Base-by-base conservation (phyloP, 2,329 filamentous ascomycete genomes). In the Ophiostoma angusticollis region DNA sequence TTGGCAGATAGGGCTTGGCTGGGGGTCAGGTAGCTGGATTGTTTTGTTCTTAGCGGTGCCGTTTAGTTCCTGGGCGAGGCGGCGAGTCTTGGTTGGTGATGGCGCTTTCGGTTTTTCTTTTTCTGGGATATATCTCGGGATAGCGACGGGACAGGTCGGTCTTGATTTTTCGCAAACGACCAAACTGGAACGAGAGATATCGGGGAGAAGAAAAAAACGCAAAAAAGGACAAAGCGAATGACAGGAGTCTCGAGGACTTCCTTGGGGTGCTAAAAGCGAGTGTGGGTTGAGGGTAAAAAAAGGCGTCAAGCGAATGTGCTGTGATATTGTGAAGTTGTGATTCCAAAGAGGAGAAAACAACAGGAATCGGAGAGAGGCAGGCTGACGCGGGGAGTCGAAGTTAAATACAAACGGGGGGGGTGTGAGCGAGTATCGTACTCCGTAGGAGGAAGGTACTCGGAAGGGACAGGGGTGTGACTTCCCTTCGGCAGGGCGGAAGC, bases 171-270 rank as follows among this genome's bases (percentile, higher is more conserved):
- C 6, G 29, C 14, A n/a, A 31, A 31, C 16, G n/a, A 28, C 17
- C 19, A 32, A 17, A 17, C 4, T 9, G 17, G 9, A 35, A 21
- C 12, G 17, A 19, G 3, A 31, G 14, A 13, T 11, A 24, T 29
- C 29, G 27, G 18, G 21, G 21, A 19, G 25, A 28, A 22, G 24
- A 4, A 4, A 9, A 22, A 11, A 22, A n/a, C 21, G 58, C 59
- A 59, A 61, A 65, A 65, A 63, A 62, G 58, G 63, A 67, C 64
- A 63, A 77, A 80, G 75, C 75, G 75, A 80, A 73, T 76, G 75
- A 78, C 74, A 77, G 74, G 75, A 79, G 74, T 68, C 75, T 69
- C 74, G 74, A 79, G 75, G 74, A 75, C 73, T 78, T 78, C 74
- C 74, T 74, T 58, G 55, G 56, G 57, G 50, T 58, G 57, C 55